phyloP scores from a whole-genome alignment of 768 basidiomycete species.

The Psilocybe subaeruginosa region DNA sequence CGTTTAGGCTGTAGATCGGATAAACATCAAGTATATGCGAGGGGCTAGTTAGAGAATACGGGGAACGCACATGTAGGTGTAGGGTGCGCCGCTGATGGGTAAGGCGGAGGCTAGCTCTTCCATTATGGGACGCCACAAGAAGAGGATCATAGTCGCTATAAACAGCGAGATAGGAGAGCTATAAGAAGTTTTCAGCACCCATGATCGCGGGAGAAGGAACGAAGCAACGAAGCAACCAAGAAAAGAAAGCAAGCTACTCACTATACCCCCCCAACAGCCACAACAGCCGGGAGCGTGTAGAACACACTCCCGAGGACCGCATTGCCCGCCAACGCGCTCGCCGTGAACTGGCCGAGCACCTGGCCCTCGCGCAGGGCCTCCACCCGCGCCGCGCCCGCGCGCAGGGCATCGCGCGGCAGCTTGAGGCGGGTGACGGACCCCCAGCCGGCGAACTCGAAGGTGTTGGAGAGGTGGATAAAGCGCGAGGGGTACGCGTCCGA shows the following conservation, averaged over 20 bases:
- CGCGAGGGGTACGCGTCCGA: slow-evolving; percentile 51
- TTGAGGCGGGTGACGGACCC: slow-evolving; percentile 52
- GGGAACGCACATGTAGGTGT: slow-evolving; percentile 61
- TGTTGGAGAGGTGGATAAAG: slow-evolving; percentile 61
- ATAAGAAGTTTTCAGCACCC: not conserved
- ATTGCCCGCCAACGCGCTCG: slow-evolving; percentile 68
- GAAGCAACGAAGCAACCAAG: not conserved
- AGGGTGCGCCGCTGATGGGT: slow-evolving; percentile 72
- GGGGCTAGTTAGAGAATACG: not conserved
- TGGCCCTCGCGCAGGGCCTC: slow-evolving; percentile 32
- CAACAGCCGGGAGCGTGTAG: slow-evolving; percentile 69
- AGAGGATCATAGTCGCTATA: slow-evolving; percentile 61
- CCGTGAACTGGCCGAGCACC: slow-evolving; percentile 64
- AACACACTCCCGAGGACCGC: slow-evolving; percentile 71
- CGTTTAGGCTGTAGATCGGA: slow-evolving; percentile 48
- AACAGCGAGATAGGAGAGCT: slow-evolving; percentile 75
- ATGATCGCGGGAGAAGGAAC: too few species aligned
- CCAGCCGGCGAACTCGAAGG: slow-evolving; percentile 79
- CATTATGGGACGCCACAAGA: slow-evolving; percentile 78
- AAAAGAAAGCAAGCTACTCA: slow-evolving; percentile 31
- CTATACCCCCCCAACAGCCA: slow-evolving; percentile 66
- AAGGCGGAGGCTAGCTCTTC: slow-evolving; percentile 71
- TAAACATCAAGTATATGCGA: too few species aligned
- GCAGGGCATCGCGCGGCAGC: slow-evolving; percentile 45
- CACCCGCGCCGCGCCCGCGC: slow-evolving; percentile 33